Percentiles rank a stretch among this genome's conserved stretches.
Evolutionary conservation across 352 stramenopile genomes (phyloP).

Genomic region (Pythium phragmitis): DNA sequence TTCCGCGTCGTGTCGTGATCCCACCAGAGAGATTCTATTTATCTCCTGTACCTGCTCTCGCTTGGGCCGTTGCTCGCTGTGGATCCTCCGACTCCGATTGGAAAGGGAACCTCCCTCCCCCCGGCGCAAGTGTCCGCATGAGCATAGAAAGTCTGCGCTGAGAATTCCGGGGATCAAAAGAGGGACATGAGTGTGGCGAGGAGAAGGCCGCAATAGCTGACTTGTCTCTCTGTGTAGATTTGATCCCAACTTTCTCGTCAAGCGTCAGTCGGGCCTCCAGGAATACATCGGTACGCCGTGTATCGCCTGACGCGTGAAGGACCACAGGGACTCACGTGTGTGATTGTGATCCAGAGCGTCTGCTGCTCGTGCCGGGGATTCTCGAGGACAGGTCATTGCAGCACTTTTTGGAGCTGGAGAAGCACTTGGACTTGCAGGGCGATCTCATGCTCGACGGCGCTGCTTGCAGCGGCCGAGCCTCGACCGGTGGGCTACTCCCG

Average conservation of each 20-base stretch:
- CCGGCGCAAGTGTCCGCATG: constrained; percentile 17
- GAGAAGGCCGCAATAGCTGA: too few species aligned
- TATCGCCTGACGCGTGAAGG: too few species aligned
- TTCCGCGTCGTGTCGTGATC: constrained; percentile 1
- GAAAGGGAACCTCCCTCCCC: neutral
- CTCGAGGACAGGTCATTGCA: constrained; percentile 72
- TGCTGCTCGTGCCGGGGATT: constrained; percentile 72
- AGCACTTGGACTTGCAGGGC: constrained; percentile 66
- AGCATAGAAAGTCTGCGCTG: constrained; percentile 6
- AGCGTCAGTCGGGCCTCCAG: constrained; percentile 72
- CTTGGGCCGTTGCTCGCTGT: neutral
- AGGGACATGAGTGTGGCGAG: too few species aligned
- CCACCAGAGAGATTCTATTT: neutral
- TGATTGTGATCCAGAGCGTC: constrained; percentile 27
- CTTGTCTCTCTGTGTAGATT: constrained; percentile 41
- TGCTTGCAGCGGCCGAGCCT: constrained; percentile 32
- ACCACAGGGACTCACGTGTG: neutral
- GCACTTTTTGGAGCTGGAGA: constrained; percentile 81
- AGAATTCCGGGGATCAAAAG: constrained; percentile 7
- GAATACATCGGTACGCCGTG: constrained; percentile 58
- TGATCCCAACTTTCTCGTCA: constrained; percentile 78
- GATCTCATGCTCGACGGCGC: constrained; percentile 37
- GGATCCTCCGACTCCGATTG: neutral
- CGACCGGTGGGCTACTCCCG: constrained; percentile 43
- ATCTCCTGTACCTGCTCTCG: neutral